Evolutionary conservation across 176 grass and related monocot species (phyloP), one percentile per base, ranked within the genome.

Genomic region (Bonia amplexicaulis): DNA sequence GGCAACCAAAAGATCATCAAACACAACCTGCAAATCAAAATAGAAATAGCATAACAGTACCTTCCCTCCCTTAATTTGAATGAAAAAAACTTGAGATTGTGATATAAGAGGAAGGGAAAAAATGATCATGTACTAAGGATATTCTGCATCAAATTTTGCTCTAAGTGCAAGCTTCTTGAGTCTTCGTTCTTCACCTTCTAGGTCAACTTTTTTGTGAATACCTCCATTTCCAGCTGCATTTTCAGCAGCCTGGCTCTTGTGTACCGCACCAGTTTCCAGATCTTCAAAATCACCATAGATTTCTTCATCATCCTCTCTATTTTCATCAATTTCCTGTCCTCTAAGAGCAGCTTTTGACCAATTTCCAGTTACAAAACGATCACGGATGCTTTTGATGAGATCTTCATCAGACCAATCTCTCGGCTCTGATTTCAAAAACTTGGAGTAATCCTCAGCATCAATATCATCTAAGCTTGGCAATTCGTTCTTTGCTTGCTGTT

Each of bases 281-380:
- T 99, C 96, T 96, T 99, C 96, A 81, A 94, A 92, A 86, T 99
- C 93, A 55, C 94, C 96, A 91, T 86, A 89, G 55, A 85, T 12
- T 57, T 84, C 82, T 85, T 87, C 93, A 79, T 90, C 89, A 82
- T 92, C 93, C 55, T 88, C 89, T 54, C 63, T 64, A 83, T 84
- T 85, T 70, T 89, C 93, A 85, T 93, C 82, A 48, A 58, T 25
- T 42, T 73, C 77, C 29, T 85, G 73, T 41, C 93, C 96, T 87
- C 91, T 88, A 66, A 90, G 83, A 81, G 96, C 78, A 87, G 96
- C 93, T 88, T 94, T 99, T 90, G 91, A 94, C 96, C 96, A 99
- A 82, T 99, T 80, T 79, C 93, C 96, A 74, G 96, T 99, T 54
- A 99, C 91, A 82, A 99, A 99, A 71, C 88, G 89, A 76, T 99